Conservation (phyloP, 495 filamentous ascomycete genomes). For the Jackrogersella multiformis region DNA sequence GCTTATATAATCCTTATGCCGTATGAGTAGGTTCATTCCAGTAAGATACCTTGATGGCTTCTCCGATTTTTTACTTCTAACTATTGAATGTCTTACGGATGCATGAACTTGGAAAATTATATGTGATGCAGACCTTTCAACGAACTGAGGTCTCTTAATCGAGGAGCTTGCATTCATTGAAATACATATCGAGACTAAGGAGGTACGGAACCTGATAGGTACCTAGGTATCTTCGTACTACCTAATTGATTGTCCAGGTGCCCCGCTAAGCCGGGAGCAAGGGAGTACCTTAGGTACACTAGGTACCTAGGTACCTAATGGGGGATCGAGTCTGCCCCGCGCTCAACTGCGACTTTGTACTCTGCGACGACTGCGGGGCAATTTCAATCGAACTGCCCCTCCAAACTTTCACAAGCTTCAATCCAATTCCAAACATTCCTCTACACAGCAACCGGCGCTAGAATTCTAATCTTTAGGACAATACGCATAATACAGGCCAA, state of each 20-base stretch:
- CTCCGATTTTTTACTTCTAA: background rate
- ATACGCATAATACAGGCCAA: constrained; percentile 12
- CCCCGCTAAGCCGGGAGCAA: constrained; percentile 23
- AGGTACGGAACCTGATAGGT: no score
- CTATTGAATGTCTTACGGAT: no score
- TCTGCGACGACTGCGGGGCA: constrained; percentile 39
- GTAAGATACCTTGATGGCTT: constrained; percentile 1
- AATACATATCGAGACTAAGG: no score
- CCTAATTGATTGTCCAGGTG: no score
- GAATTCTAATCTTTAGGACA: no score
- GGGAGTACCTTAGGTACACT: no score
- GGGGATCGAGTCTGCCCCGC: constrained; percentile 35
- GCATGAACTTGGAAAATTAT: no score
- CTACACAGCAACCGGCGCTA: constrained; percentile 7
- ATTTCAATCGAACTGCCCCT: constrained; percentile 41
- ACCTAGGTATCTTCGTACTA: constrained; percentile 29
- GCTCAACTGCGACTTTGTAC: constrained; percentile 22
- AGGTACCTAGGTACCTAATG: no score
- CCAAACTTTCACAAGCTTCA: constrained; percentile 49
- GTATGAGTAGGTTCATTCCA: background rate
- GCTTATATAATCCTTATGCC: constrained; percentile 8
- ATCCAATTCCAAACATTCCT: constrained; percentile 4
- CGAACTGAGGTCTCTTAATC: no score
- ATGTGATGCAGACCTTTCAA: no score
- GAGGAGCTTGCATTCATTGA: background rate